Evolutionary conservation across 305 asterid genomes (phyloP).

Genomic region (Euphrasia arctica): DNA sequence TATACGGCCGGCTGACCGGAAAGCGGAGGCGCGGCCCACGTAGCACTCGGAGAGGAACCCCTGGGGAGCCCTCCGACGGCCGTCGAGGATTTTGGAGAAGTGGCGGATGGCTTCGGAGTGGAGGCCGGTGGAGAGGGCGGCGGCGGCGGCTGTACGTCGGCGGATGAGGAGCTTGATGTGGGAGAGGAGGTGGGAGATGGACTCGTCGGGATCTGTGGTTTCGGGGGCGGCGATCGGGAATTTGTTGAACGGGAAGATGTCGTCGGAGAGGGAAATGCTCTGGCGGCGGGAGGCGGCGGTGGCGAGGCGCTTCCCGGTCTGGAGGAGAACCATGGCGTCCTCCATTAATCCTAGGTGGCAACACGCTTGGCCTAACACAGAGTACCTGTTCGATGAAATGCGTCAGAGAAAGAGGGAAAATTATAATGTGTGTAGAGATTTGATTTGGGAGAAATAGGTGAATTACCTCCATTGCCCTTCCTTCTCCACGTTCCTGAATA

Average conservation of each 20-base stretch:
- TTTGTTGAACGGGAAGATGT: conserved; percentile 60
- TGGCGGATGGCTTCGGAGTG: conserved; percentile 79
- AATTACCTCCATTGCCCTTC: conserved; percentile 90
- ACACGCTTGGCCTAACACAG: conserved; percentile 88
- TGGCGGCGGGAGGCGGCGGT: conserved; percentile 85
- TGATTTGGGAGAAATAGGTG: no score
- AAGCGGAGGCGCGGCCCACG: conserved; percentile 76
- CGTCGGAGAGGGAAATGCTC: conserved; percentile 81
- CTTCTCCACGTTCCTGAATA: conserved; percentile 57
- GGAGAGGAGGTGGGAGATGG: conserved; percentile 70
- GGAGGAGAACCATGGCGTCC: conserved; percentile 94
- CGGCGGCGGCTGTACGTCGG: conserved; percentile 82
- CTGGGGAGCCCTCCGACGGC: conserved; percentile 90
- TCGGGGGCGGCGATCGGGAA: conserved; percentile 37
- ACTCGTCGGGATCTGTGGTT: conserved; percentile 55
- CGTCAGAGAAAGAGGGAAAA: conserved; percentile 10
- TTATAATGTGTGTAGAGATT: no score
- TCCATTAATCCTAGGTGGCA: conserved; percentile 95
- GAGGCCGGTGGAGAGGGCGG: conserved; percentile 86
- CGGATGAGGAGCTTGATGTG: conserved; percentile 85
- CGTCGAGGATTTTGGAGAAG: conserved; percentile 83
- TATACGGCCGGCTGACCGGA: conserved; percentile 62
- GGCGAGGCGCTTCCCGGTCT: conserved; percentile 88
- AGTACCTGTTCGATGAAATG: conserved; percentile 52
- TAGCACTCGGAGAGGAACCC: conserved; percentile 81